These are phyloP conservation scores for Linum lewisii DNA, from an alignment of 345 rosid genomes.

Conservation along the genomic window DNA sequence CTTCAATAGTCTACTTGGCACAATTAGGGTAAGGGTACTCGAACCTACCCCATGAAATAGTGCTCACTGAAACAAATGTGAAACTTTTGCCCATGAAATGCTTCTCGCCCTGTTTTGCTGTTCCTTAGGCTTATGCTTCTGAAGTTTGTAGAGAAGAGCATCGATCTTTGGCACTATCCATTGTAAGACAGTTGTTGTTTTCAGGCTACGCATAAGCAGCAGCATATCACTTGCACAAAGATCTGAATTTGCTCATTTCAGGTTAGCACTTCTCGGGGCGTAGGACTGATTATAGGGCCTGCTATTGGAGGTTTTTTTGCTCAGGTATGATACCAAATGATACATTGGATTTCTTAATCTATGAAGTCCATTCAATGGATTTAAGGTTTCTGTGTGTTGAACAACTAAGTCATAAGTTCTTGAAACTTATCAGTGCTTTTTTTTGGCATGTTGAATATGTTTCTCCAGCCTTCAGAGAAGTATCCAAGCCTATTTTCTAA, in stretches of 20 bases:
- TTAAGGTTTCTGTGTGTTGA: no score
- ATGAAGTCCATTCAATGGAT: no score
- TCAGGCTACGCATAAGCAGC: neutral
- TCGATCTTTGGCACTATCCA: conserved; percentile 14
- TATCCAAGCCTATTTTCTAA: conserved; percentile 23
- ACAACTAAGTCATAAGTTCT: no score
- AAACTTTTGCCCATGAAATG: neutral
- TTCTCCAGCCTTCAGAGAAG: conserved; percentile 29
- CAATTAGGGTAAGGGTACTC: conserved; percentile 13
- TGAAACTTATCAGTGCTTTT: no score
- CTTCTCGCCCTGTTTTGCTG: neutral
- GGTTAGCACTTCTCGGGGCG: conserved; percentile 17
- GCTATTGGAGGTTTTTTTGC: conserved; percentile 23
- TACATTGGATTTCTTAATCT: neutral
- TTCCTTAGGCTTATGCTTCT: conserved; percentile 19
- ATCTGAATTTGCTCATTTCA: conserved; percentile 2
- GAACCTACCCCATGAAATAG: neutral
- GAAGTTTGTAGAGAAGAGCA: conserved; percentile 18
- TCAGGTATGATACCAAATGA: conserved; percentile 9
- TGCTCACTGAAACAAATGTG: no score
- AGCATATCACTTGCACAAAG: neutral
- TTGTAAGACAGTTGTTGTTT: conserved; percentile 8
- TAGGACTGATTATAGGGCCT: conserved; percentile 20
- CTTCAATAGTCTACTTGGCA: conserved; percentile 16
- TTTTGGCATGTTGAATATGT: neutral